Percentiles rank a stretch among this genome's conserved stretches.
Conservation (phyloP, 225 moss, liverwort and hornwort species). For the Rhytidiadelphus loreus region DNA sequence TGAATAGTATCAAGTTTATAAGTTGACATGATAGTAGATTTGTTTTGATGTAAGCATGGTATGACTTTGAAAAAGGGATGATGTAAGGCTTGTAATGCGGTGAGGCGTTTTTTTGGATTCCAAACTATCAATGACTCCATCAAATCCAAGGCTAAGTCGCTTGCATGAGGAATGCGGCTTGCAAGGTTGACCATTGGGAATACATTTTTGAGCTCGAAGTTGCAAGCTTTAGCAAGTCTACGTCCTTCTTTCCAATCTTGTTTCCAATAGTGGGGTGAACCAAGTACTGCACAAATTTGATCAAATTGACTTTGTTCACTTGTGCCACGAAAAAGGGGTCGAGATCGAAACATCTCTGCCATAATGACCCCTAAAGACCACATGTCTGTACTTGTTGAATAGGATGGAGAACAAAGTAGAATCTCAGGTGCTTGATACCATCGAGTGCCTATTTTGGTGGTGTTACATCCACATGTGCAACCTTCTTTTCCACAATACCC, state of each 20-base stretch:
- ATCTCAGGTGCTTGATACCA: slow-evolving; percentile 69
- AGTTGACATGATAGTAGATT: too few species aligned
- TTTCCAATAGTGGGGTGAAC: background rate
- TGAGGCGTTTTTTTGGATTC: background rate
- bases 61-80: background rate
- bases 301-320: background rate
- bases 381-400: slow-evolving; percentile 53
- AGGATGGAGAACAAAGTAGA: slow-evolving; percentile 43
- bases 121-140: background rate
- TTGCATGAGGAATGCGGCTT: too few species aligned
- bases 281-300: background rate
- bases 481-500: slow-evolving; percentile 10
- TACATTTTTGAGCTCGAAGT: too few species aligned
- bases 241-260: background rate
- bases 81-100: background rate
- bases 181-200: too few species aligned
- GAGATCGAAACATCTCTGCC: slow-evolving; percentile 45
- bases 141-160: background rate
- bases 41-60: background rate
- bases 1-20: too few species aligned
- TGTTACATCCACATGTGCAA: background rate
- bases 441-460: slow-evolving; percentile 42
- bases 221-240: background rate
- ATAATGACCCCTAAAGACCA: slow-evolving; percentile 77
- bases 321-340: slow-evolving; percentile 23